Conservation (phyloP, 2,329 filamentous ascomycete species). For the Cladosporium colombiae region DNA sequence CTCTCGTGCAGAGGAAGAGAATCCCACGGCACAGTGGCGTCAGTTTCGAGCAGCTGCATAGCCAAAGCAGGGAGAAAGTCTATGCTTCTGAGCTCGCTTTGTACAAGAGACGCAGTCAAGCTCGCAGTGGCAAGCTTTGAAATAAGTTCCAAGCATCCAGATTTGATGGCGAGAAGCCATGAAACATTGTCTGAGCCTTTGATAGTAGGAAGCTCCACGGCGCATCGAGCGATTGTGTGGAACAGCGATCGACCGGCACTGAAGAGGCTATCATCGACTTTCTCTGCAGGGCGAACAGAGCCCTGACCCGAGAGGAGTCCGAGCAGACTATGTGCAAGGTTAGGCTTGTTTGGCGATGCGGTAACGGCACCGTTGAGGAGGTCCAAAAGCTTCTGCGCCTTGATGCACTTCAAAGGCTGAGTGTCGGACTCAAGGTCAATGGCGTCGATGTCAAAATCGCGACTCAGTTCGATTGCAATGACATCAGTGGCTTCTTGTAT, state of each 20-base stretch:
- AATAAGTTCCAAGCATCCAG: constrained; percentile 60
- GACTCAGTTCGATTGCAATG: constrained; percentile 81
- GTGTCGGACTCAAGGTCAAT: constrained; percentile 75
- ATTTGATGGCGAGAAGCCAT: constrained; percentile 47
- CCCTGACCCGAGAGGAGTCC: constrained; percentile 69
- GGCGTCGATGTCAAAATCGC: constrained; percentile 75
- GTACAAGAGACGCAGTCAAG: constrained; percentile 71
- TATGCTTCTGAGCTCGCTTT: constrained; percentile 76
- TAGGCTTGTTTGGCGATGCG: constrained; percentile 74
- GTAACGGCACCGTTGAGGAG: constrained; percentile 81
- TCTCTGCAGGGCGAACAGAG: constrained; percentile 66
- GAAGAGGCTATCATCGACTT: constrained; percentile 71
- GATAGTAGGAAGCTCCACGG: constrained; percentile 31
- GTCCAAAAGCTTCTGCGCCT: constrained; percentile 74
- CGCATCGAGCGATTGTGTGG: constrained; percentile 70
- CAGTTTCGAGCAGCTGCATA: constrained; percentile 47
- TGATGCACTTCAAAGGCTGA: constrained; percentile 75
- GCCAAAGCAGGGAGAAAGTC: constrained; percentile 80
- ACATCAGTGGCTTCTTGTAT: constrained; percentile 47
- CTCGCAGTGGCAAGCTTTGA: constrained; percentile 81
- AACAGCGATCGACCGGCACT: constrained; percentile 74
- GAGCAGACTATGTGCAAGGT: constrained; percentile 84
- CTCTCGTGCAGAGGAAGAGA: constrained; percentile 60
- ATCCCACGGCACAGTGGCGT: constrained; percentile 61
- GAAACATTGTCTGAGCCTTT: constrained; percentile 34